Percentiles rank a stretch among this genome's conserved stretches.
Evolutionary conservation across 2,329 filamentous ascomycete species (phyloP).

Genomic region (Exophiala aquamarina): DNA sequence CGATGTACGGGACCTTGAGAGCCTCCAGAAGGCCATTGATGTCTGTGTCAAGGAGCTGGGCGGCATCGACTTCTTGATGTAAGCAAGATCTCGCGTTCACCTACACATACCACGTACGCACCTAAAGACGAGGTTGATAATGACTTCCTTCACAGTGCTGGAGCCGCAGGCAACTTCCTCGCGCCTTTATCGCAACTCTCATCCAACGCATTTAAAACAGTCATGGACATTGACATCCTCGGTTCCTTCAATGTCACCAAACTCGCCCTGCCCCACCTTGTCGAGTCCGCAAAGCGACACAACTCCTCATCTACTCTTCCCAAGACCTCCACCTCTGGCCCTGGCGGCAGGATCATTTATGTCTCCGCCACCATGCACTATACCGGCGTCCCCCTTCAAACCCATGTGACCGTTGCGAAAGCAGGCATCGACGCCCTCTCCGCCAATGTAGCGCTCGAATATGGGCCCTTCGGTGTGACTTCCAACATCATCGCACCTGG

Average conservation of each 20-base stretch:
- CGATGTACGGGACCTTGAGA: slow-evolving; percentile 71
- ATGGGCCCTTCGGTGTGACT: slow-evolving; percentile 81
- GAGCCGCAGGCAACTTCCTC: slow-evolving; percentile 94
- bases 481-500: slow-evolving; percentile 89
- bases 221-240: slow-evolving; percentile 94
- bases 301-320: slow-evolving; percentile 58
- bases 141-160: slow-evolving; percentile 67
- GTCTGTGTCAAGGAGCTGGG: slow-evolving; percentile 80
- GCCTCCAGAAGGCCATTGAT: slow-evolving; percentile 71
- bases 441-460: slow-evolving; percentile 78
- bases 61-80: slow-evolving; percentile 90
- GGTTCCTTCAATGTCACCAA: slow-evolving; percentile 95
- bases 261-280: slow-evolving; percentile 78
- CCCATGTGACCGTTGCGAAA: slow-evolving; percentile 90
- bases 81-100: slow-evolving; percentile 33
- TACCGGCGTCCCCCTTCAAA: slow-evolving; percentile 78
- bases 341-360: slow-evolving; percentile 83
- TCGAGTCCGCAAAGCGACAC: slow-evolving; percentile 68
- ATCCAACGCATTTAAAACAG: slow-evolving; percentile 87
- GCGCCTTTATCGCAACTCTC: slow-evolving; percentile 79
- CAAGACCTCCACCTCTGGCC: slow-evolving; percentile 45
- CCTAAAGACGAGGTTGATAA: no score
- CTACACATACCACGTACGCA: no score
- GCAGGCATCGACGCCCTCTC: slow-evolving; percentile 85
- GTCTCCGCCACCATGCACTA: slow-evolving; percentile 91